Percentiles rank a stretch among this genome's conserved stretches.
Conservation (phyloP, 306 rosid genomes). For the Datisca glomerata region DNA sequence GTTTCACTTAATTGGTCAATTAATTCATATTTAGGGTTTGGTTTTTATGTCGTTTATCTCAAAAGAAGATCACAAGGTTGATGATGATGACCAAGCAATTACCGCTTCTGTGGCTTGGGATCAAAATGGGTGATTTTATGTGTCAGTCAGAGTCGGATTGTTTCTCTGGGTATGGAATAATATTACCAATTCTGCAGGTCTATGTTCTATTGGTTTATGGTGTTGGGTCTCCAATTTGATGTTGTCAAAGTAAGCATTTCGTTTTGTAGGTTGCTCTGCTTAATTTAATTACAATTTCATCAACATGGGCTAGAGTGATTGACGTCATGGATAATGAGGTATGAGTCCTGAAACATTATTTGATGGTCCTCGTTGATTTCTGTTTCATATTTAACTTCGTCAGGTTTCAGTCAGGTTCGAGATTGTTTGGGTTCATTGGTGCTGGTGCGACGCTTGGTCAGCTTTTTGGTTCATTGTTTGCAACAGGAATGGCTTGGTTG, state of each 20-base stretch:
- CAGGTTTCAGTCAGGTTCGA: conserved; percentile 94
- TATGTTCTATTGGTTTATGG: conserved; percentile 9
- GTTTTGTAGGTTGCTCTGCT: conserved; percentile 44
- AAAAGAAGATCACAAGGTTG: conserved; percentile 28
- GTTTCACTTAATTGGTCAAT: conserved; percentile 13
- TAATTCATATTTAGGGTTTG: conserved; percentile 31
- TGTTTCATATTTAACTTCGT: conserved; percentile 21
- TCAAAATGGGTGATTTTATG: conserved; percentile 68
- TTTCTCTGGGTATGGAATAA: conserved; percentile 74
- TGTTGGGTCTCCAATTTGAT: too few relatives aligned
- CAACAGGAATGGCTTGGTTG: conserved; percentile 82
- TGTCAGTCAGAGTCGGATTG: conserved; percentile 75
- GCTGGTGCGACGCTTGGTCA: conserved; percentile 99
- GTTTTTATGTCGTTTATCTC: conserved; percentile 19
- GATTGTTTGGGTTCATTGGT: conserved; percentile 95
- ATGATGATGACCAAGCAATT: conserved; percentile 27
- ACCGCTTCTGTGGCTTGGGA: conserved; percentile 43
- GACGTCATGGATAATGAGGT: conserved; percentile 94
- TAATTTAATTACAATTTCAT: conserved; percentile 61
- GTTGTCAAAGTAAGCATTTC: conserved; percentile 7
- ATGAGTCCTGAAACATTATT: conserved; percentile 13
- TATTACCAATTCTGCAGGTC: conserved; percentile 1
- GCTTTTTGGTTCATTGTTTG: conserved; percentile 85
- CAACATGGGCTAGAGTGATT: conserved; percentile 94
- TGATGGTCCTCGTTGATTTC: conserved; percentile 10